phyloP scores from a whole-genome alignment of 2,329 filamentous ascomycete species.

The Hymenoscyphus scutula region DNA sequence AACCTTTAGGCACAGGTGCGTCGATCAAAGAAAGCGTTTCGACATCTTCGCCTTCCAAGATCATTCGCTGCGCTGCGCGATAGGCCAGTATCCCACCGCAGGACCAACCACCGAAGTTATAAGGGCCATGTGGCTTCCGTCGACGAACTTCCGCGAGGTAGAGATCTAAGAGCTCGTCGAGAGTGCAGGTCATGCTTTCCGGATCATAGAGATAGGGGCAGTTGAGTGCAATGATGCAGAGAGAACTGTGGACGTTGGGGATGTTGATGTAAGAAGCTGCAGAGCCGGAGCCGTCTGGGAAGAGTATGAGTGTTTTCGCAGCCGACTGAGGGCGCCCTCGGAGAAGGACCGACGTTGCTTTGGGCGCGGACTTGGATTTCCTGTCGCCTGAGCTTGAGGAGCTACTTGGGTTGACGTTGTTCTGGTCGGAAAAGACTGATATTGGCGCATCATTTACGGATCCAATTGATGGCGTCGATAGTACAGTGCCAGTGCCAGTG shows the following conservation, averaged over 20 bases:
- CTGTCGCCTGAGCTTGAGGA: too few species aligned
- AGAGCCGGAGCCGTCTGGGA: slow-evolving; percentile 47
- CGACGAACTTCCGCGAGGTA: slow-evolving; percentile 68
- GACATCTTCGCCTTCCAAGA: slow-evolving; percentile 53
- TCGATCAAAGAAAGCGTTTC: slow-evolving; percentile 3
- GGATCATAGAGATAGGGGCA: slow-evolving; percentile 68
- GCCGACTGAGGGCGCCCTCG: slow-evolving; percentile 48
- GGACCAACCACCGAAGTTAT: slow-evolving; percentile 68
- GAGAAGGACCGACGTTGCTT: slow-evolving; percentile 36
- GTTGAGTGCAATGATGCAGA: slow-evolving; percentile 55
- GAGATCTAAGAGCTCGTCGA: slow-evolving; percentile 61
- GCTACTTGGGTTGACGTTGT: neutral
- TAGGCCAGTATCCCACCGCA: slow-evolving; percentile 70
- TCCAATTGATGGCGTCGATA: too few species aligned
- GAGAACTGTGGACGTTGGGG: slow-evolving; percentile 41
- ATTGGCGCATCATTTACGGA: neutral
- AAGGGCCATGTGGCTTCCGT: slow-evolving; percentile 64
- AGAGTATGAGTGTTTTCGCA: slow-evolving; percentile 42
- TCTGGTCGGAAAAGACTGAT: neutral
- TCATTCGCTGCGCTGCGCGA: slow-evolving; percentile 59
- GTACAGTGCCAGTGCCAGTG: too few species aligned
- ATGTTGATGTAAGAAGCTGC: slow-evolving; percentile 20
- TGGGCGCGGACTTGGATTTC: neutral
- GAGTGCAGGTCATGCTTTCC: slow-evolving; percentile 60
- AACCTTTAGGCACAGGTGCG: neutral